Conservation (phyloP, 2,329 filamentous ascomycete genomes). For the Ophiostoma quercus region DNA sequence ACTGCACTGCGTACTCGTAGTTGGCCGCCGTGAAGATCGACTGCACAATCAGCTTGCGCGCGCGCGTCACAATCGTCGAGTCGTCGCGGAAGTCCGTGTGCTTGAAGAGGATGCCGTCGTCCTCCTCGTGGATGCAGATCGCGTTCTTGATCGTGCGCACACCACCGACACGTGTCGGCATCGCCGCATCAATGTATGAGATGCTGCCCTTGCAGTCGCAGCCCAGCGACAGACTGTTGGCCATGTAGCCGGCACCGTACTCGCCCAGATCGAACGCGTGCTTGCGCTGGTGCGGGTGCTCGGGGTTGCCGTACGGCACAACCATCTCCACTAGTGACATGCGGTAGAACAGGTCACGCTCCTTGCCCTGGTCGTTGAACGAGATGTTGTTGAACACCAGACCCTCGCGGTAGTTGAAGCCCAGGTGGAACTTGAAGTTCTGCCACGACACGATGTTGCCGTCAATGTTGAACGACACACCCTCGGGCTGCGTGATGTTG, state of each 20-base stretch:
- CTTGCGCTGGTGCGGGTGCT: constrained; percentile 74
- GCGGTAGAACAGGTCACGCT: constrained; percentile 79
- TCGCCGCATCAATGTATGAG: constrained; percentile 83
- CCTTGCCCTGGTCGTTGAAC: constrained; percentile 75
- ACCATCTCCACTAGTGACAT: constrained; percentile 91
- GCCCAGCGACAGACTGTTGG: constrained; percentile 68
- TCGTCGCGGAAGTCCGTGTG: constrained; percentile 90
- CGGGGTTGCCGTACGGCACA: constrained; percentile 79
- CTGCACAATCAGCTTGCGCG: constrained; percentile 77
- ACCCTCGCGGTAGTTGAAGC: constrained; percentile 92
- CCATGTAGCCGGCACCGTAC: constrained; percentile 72
- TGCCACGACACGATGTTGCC: constrained; percentile 78
- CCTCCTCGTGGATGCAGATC: constrained; percentile 92
- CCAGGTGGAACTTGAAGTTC: constrained; percentile 88
- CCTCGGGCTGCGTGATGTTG: constrained; percentile 69
- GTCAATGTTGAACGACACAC: constrained; percentile 67
- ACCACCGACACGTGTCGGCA: constrained; percentile 70
- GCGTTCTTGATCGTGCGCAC: constrained; percentile 82
- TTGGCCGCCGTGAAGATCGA: constrained; percentile 94
- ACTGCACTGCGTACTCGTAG: constrained; percentile 68
- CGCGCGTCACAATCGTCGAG: constrained; percentile 77
- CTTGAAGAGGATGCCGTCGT: constrained; percentile 87
- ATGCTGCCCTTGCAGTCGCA: constrained; percentile 88
- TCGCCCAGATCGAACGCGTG: constrained; percentile 78
- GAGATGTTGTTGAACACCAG: constrained; percentile 86